Base-by-base conservation (phyloP, 2,329 filamentous ascomycete species). In the Verticillium isaacii region DNA sequence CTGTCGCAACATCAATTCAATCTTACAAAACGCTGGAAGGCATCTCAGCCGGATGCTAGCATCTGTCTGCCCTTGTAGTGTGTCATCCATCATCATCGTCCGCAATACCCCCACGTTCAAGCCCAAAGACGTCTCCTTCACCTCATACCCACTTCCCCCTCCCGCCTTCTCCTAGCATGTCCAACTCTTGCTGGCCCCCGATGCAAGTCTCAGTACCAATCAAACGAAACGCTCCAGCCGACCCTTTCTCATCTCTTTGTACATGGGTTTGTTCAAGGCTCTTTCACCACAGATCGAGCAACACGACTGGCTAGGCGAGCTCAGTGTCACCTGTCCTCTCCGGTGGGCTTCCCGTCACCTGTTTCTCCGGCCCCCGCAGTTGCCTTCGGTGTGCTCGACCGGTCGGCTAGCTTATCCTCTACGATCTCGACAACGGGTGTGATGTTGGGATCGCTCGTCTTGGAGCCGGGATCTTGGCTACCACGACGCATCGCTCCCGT, bases 381-480 rank as follows among this genome's bases (percentile, higher is more conserved):
- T 12, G 63, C 65, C 62, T 70, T 70, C n/a, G 64, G 64, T 19
- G 64, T 66, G 54, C 63, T 65, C n/a, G 64, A 65, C n/a, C 66
- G 56, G 61, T 61, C 45, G 68, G 64, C 71, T 63, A 75, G 58
- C 60, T 70, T 76, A n/a, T 71, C 71, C 61, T 78, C 74, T 2
- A 74, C 72, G 3, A 58, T 74, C 63, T 81, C 77, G 56, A 79
- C 72, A 17, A 70, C 69, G 34, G 78, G 75, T 5, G 70, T 70
- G 17, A 68, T 66, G 52, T 72, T 67, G n/a, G 72, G 70, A 54
- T 80, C 78, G 61, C 68, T 72, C 59, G 77, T 79, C 63, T 74
- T 77, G 29, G 65, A 59, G 56, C 62, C 68, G 15, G 69, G 70
- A 64, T 85, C 82, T 59, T 82, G 78, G 63, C 83, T 85, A 6